Conservation (phyloP, 2,329 filamentous ascomycete genomes). For the Cylindrodendrum hubeiense region DNA sequence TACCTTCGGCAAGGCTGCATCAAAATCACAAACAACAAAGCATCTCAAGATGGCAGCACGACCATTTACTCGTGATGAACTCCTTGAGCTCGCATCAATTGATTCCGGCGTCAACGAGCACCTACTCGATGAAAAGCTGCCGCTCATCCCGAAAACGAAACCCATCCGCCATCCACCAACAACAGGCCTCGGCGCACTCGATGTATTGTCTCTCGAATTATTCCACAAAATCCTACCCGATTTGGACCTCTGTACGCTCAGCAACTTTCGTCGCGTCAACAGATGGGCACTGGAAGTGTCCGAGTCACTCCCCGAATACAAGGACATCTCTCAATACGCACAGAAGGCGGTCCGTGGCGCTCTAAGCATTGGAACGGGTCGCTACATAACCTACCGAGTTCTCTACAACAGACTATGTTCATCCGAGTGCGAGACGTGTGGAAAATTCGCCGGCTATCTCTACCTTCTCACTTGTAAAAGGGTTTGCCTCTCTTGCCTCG, state of each 20-base stretch:
- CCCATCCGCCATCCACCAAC: not conserved
- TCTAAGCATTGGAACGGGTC: not conserved
- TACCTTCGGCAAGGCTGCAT: too few relatives aligned
- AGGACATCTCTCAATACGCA: not conserved
- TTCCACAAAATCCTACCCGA: not conserved
- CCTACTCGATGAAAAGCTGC: too few relatives aligned
- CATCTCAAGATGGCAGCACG: too few relatives aligned
- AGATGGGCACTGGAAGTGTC: not conserved
- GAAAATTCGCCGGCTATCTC: slow-evolving; percentile 9
- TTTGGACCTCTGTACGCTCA: not conserved
- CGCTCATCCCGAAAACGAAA: not conserved
- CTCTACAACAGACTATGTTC: not conserved
- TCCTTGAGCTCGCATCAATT: too few relatives aligned
- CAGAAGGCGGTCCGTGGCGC: not conserved
- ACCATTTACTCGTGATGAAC: too few relatives aligned
- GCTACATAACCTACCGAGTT: not conserved
- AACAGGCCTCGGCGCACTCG: not conserved
- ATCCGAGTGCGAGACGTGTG: not conserved
- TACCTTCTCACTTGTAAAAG: not conserved
- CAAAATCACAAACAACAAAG: too few relatives aligned
- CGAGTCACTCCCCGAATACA: not conserved
- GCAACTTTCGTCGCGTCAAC: not conserved
- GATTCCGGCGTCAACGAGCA: too few relatives aligned
- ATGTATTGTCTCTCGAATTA: not conserved
- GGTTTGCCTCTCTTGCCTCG: slow-evolving; percentile 4